Evolutionary conservation across 306 rosid species (phyloP), one percentile per base, ranked within the genome.

Genomic region (Sophora flavescens): DNA sequence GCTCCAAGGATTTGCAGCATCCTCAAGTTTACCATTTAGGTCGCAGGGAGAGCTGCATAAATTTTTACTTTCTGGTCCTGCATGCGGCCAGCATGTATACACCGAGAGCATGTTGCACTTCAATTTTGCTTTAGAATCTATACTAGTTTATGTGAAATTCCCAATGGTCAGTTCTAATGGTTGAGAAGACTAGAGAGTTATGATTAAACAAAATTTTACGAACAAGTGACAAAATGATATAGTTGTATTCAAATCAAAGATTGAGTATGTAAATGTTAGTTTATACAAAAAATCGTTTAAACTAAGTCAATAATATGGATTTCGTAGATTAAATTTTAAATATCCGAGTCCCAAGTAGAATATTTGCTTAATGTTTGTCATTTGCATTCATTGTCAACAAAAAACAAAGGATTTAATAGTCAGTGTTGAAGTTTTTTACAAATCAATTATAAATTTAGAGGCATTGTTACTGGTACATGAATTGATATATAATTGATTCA

Each of bases 61-160:
- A 57, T 45, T 87, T 71, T 77, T 67, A 39, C 75, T 80, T 33
- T 26, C 44, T 83, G 85, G 76, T 75, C 76, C 79, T 83, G 80
- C 88, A 72, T 80, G 76, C 73, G 68, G 81, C 79, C 83, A 63
- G 78, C 81, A 80, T 62, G 67, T 52, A n/a, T 48, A 73, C 68
- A 47, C 79, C 57, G 56, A 78, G 86, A 82, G 79, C 74, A 48
- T 85, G 90, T 86, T 87, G 88, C 84, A 87, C 85, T 75, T 44
- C 50, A 44, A 10, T 44, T 44, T 44, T 44, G 50, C 50, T 8
- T 44, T 13, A 44, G 14, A 44, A 44, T 44, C 12, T 13, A 44
- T 44, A 44, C 50, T 10, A 44, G 2, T 44, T 44, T 44, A 44
- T 44, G 50, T 44, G 50, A 11, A 44, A 47, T 8, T 9, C 42